Evolutionary conservation across 1,284 basidiomycete genomes (phyloP), one percentile per base, ranked within the genome.

Genomic region (Cutaneotrichosporon sp.): DNA sequence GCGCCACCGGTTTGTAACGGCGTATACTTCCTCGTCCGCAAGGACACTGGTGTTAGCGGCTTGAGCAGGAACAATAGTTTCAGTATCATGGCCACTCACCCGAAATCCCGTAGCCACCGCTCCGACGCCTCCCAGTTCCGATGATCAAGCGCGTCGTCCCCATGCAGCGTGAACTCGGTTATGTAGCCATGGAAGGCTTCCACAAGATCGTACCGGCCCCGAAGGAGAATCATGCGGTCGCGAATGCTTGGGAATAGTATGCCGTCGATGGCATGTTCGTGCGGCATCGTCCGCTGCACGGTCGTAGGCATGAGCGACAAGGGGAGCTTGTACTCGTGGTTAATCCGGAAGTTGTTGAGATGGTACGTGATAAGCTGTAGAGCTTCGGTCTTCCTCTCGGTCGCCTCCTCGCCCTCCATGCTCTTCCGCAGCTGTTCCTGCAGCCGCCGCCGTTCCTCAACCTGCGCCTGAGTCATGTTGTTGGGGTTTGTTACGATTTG

Each of bases 221-320:
- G 81, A 24, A 90, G 74, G 14, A 92, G 76, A 63, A 94, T 94
- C 81, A 93, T 86, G 27, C 88, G 82, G 68, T 94, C 90, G 41
- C 90, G 81, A 53, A 94, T 77, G 57, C 88, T 86, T 38, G 90
- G 87, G 74, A 91, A 87, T 56, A 89, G 80, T 46, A 93, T 84
- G 35, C 84, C 83, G 71, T 93, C 90, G 64, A 93, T 89, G n/a
- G 87, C 81, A 61, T 88, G 87, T 72, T 91, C 89, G 69, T 94
- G 90, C 49, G 89, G 86, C 38, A 93, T 82, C 4, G 88, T 88
- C 63, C 84, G 82, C 75, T 94, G 90, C 7, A 91, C 84, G 12
- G 86, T 75, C 2, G 90, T 91, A 2, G 90, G 90, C 5, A 87
- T 81, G 46, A 94, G 77, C 7, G 89, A 91, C 3, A 86, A 82